These are phyloP conservation scores for Hysterium pulicare DNA, from an alignment of 2,329 filamentous ascomycete species.

Conservation along the genomic window DNA sequence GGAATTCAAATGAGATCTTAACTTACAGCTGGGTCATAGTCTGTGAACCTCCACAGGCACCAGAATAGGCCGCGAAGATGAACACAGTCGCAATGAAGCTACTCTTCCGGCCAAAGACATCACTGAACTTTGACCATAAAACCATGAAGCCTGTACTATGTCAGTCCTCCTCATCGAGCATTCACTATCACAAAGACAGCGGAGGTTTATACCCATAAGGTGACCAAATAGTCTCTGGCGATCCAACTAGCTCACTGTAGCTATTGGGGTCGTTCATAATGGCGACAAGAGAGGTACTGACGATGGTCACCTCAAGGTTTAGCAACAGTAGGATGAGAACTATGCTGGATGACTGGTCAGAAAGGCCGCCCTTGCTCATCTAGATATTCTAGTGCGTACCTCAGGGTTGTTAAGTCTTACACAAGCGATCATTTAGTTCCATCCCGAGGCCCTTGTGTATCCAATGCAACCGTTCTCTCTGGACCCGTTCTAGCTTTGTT, in stretches of 20 bases:
- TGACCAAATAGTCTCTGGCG: slow-evolving; percentile 30
- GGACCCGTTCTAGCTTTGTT: too few relatives aligned
- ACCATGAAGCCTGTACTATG: slow-evolving; percentile 8
- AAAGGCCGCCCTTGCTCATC: neutral
- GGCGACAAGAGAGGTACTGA: slow-evolving; percentile 33
- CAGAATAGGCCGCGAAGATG: slow-evolving; percentile 28
- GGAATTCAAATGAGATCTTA: neutral
- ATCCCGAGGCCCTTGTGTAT: too few relatives aligned
- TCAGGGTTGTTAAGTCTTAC: slow-evolving; percentile 1
- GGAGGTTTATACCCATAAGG: slow-evolving; percentile 31
- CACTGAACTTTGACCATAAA: slow-evolving; percentile 29
- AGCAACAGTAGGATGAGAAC: slow-evolving; percentile 27
- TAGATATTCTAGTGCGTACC: neutral
- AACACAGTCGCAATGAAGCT: slow-evolving; percentile 19
- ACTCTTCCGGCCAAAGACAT: slow-evolving; percentile 30
- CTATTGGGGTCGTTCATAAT: slow-evolving; percentile 29
- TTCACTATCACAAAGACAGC: too few relatives aligned
- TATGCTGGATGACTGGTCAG: slow-evolving; percentile 9
- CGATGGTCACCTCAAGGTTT: slow-evolving; percentile 34
- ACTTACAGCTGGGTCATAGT: slow-evolving; percentile 5
- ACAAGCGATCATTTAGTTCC: too few relatives aligned
- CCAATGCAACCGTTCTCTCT: too few relatives aligned
- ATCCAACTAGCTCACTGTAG: slow-evolving; percentile 32
- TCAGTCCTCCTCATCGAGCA: neutral
- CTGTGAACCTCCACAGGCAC: slow-evolving; percentile 25